Evolutionary conservation across 352 stramenopile species (phyloP).

Genomic region (Globisporangium megalacanthum): DNA sequence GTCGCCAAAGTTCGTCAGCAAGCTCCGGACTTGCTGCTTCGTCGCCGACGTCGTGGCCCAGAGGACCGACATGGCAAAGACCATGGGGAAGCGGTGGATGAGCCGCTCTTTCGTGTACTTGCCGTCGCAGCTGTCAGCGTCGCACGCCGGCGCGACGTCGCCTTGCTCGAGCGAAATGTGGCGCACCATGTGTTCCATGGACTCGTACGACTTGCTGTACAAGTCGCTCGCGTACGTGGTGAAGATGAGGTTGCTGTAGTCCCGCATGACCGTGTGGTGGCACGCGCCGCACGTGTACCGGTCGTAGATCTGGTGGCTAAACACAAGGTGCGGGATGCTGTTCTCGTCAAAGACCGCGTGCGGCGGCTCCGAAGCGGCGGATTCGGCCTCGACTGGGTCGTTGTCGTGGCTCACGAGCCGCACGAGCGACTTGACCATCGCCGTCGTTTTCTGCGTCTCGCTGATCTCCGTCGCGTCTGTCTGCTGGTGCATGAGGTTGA

Average conservation of each 20-base stretch:
- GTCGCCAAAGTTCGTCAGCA: slow-evolving; percentile 61
- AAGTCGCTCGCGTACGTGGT: slow-evolving; percentile 77
- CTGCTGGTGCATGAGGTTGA: slow-evolving; percentile 86
- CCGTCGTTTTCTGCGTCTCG: slow-evolving; percentile 67
- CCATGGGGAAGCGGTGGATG: slow-evolving; percentile 82
- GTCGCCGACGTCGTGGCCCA: slow-evolving; percentile 72
- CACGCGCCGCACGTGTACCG: slow-evolving; percentile 64
- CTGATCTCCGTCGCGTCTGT: slow-evolving; percentile 67
- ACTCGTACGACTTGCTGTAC: slow-evolving; percentile 51
- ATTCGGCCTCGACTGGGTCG: slow-evolving; percentile 13
- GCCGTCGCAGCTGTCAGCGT: slow-evolving; percentile 46
- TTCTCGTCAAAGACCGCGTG: slow-evolving; percentile 79
- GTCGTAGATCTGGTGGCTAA: slow-evolving; percentile 86
- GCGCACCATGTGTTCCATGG: slow-evolving; percentile 70
- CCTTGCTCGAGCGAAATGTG: slow-evolving; percentile 45
- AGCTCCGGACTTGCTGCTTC: slow-evolving; percentile 64
- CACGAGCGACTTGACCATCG: slow-evolving; percentile 69
- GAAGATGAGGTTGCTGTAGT: slow-evolving; percentile 84
- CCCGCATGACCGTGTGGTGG: slow-evolving; percentile 57
- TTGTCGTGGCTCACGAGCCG: slow-evolving; percentile 61
- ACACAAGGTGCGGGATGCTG: slow-evolving; percentile 83
- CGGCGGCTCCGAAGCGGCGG: slow-evolving; percentile 36
- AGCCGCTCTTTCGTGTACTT: slow-evolving; percentile 71
- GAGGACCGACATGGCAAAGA: slow-evolving; percentile 80
- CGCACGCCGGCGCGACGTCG: slow-evolving; percentile 51